These are phyloP conservation scores for Camelina neglecta DNA, from an alignment of 345 rosid species.

Conservation along the genomic window DNA sequence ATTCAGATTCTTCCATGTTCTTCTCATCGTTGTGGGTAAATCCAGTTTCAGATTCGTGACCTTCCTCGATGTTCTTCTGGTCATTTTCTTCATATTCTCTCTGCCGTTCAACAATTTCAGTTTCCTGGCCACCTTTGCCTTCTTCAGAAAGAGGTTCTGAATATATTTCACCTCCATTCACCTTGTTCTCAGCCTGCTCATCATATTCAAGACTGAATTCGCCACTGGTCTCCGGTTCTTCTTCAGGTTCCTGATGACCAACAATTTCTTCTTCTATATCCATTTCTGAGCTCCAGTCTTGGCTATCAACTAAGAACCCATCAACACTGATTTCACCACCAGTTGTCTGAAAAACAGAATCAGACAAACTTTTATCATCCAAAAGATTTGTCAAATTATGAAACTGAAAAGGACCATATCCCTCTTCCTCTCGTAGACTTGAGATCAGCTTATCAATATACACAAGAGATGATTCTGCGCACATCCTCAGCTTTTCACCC, in stretches of 20 bases:
- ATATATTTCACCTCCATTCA: conserved; percentile 19
- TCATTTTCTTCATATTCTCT: conserved; percentile 32
- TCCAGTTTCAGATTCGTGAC: conserved; percentile 8
- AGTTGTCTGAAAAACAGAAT: conserved; percentile 37
- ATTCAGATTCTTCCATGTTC: conserved; percentile 34
- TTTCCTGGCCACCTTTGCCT: conserved; percentile 23
- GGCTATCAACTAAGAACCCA: conserved; percentile 24
- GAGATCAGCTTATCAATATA: conserved; percentile 35
- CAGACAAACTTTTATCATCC: conserved; percentile 27
- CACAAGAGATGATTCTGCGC: conserved; percentile 38
- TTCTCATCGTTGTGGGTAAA: conserved; percentile 22
- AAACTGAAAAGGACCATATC: conserved; percentile 24
- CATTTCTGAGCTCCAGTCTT: conserved; percentile 21
- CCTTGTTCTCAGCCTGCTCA: conserved; percentile 31
- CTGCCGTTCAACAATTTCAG: conserved; percentile 26
- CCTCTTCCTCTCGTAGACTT: conserved; percentile 32
- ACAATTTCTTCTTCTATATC: conserved; percentile 23
- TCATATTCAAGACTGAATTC: conserved; percentile 27
- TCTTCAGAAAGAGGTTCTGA: conserved; percentile 22
- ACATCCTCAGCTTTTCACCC: conserved; percentile 37
- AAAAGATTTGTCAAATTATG: conserved; percentile 32
- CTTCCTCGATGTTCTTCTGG: conserved; percentile 39
- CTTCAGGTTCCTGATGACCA: conserved; percentile 16
- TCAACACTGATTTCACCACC: conserved; percentile 34
- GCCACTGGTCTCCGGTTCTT: conserved; percentile 7